Evolutionary conservation across 2,329 filamentous ascomycete species (phyloP).

Genomic region (Sporothrix sp.): DNA sequence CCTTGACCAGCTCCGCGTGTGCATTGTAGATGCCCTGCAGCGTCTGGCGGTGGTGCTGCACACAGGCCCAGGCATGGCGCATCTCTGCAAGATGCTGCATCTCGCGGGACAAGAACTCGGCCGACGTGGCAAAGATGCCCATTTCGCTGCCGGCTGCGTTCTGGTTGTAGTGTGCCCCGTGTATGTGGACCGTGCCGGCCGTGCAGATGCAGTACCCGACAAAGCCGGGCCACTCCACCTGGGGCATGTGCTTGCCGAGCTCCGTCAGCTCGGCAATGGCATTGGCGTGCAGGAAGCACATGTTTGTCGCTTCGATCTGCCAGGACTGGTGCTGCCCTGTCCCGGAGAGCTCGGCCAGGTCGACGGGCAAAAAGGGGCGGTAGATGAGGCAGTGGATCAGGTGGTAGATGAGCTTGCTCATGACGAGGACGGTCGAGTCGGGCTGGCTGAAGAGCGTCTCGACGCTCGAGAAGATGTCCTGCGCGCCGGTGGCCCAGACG

Average conservation of each 20-base stretch:
- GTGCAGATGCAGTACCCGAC: conserved; percentile 81
- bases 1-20: conserved; percentile 73
- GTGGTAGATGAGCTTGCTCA: conserved; percentile 82
- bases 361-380: conserved; percentile 75
- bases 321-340: conserved; percentile 80
- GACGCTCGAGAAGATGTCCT: conserved; percentile 67
- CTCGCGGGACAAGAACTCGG: conserved; percentile 65
- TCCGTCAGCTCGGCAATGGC: conserved; percentile 77
- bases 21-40: conserved; percentile 67
- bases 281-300: conserved; percentile 79
- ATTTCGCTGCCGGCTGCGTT: conserved; percentile 36
- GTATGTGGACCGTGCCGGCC: conserved; percentile 79
- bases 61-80: conserved; percentile 63
- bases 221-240: conserved; percentile 78
- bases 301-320: conserved; percentile 84
- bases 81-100: conserved; percentile 73
- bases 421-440: conserved; percentile 67
- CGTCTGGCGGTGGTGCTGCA: conserved; percentile 71
- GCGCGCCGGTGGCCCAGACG: conserved; percentile 73
- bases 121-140: conserved; percentile 52
- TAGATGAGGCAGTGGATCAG: conserved; percentile 81
- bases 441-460: conserved; percentile 66
- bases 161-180: conserved; percentile 69
- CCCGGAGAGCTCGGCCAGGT: conserved; percentile 69
- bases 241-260: conserved; percentile 61